Evolutionary conservation across 768 basidiomycete species (phyloP), one percentile per base, ranked within the genome.

Genomic region (Chlorophyllum brunneum): DNA sequence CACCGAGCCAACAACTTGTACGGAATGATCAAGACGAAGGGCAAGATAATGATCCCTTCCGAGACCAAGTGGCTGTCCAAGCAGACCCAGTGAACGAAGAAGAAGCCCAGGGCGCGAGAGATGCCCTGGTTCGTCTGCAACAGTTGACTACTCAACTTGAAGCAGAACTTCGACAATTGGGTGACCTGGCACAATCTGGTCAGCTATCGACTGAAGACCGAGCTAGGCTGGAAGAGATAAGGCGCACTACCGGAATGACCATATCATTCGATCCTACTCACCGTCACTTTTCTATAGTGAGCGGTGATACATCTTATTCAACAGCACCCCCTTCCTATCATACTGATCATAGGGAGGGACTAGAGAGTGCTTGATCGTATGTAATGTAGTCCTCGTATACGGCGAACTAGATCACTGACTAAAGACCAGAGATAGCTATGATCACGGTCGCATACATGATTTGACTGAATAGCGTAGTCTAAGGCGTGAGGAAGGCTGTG

Each of bases 401-500:
- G n/a, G n/a, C n/a, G n/a, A n/a, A n/a, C n/a, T n/a, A n/a, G n/a
- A n/a, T n/a, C n/a, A n/a, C n/a, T n/a, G n/a, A n/a, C n/a, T n/a
- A n/a, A n/a, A n/a, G n/a, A n/a, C n/a, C n/a, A n/a, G n/a, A n/a
- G n/a, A n/a, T n/a, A n/a, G n/a, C n/a, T 81, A 79, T 62, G 83
- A 75, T 0, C 95, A 98, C 65, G 95, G 95, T 1, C 78, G 84
- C 34, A 81, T 94, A 5, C 94, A 95, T 59, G 94, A 95, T 2
- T 68, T 90, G 22, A 92, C 93, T 55, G 93, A 99, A 66, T 95
- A 95, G 7, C 77, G 93, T 11, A 86, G 88, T 0, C 76, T 98
- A 15, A 95, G 94, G 1, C 78, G 85, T 49, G 87, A 92, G 59
- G 94, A 95, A 59, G 91, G 89, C 0, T 98, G 85, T 66, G 94